A percentile compares a stretch with the other conserved stretches of the same genome.
phyloP scores from a whole-genome alignment of 2,329 filamentous ascomycete species.

The Neonectria hederae region DNA sequence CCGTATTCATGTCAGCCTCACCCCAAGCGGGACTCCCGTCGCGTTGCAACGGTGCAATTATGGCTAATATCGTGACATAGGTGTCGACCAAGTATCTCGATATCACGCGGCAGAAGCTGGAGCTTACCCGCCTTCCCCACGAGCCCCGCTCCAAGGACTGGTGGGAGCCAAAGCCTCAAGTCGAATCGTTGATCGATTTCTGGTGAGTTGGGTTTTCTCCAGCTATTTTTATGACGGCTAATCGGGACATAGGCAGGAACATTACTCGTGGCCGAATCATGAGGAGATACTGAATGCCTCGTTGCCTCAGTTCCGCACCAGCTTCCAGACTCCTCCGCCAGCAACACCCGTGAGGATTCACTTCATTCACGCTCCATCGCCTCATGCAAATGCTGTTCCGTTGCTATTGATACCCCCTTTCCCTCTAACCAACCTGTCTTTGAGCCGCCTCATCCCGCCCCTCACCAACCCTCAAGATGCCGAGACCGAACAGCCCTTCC shows the following conservation, averaged over 20 bases:
- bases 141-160: conserved; percentile 63
- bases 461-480: conserved; percentile 63
- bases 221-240: not conserved
- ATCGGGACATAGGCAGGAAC: conserved; percentile 64
- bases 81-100: conserved; percentile 74
- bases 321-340: conserved; percentile 54
- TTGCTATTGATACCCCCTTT: conserved; percentile 73
- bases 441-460: conserved; percentile 63
- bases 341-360: conserved; percentile 64
- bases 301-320: conserved; percentile 72
- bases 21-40: not conserved
- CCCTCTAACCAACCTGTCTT: conserved; percentile 70
- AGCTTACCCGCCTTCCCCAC: conserved; percentile 71
- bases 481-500: conserved; percentile 62
- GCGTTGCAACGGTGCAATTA: not conserved
- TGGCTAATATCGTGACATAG: conserved; percentile 52
- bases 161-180: conserved; percentile 68
- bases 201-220: conserved; percentile 56
- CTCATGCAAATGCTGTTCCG: conserved; percentile 64
- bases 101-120: conserved; percentile 72
- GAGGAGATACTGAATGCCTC: conserved; percentile 66
- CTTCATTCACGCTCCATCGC: conserved; percentile 70
- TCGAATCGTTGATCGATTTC: conserved; percentile 73
- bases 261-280: conserved; percentile 70
- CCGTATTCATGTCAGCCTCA: conserved; percentile 63